phyloP scores from a whole-genome alignment of 2,329 filamentous ascomycete genomes.

The Myriosclerotinia curreyana region DNA sequence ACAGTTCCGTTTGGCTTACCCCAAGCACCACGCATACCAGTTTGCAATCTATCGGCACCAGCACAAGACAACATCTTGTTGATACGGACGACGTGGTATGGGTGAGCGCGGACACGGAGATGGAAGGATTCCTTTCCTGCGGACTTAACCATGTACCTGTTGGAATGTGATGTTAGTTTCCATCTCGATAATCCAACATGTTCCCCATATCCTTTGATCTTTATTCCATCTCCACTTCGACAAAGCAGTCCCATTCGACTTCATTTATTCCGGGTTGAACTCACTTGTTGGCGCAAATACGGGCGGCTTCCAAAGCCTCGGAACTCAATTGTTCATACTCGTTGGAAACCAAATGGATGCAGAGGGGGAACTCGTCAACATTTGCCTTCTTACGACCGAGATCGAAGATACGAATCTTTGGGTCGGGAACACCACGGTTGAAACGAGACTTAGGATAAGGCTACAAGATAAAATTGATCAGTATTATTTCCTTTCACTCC shows the following conservation, averaged over 20 bases:
- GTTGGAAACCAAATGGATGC: constrained; percentile 99
- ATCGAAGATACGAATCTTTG: constrained; percentile 92
- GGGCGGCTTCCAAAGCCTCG: constrained; percentile 98
- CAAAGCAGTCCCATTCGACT: neutral
- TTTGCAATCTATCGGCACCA: constrained; percentile 99
- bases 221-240: constrained; percentile 13
- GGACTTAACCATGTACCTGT: constrained; percentile 62
- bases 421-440: constrained; percentile 96
- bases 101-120: constrained; percentile 82
- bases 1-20: constrained; percentile 99
- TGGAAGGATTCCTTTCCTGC: constrained; percentile 73
- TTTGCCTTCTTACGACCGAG: constrained; percentile 97
- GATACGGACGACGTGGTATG: constrained; percentile 99
- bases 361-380: constrained; percentile 99
- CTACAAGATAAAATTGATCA: constrained; percentile 45
- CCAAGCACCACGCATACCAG: constrained; percentile 99
- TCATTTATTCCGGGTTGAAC: constrained; percentile 25
- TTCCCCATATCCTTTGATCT: constrained; percentile 7
- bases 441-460: constrained; percentile 99
- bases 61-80: constrained; percentile 99
- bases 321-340: constrained; percentile 99
- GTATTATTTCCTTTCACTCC: constrained; percentile 17
- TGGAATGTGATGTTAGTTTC: constrained; percentile 24
- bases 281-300: constrained; percentile 99
- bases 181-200: neutral